Base-by-base conservation (phyloP, 108 stramenopile species). In the Fistulifera solaris region DNA sequence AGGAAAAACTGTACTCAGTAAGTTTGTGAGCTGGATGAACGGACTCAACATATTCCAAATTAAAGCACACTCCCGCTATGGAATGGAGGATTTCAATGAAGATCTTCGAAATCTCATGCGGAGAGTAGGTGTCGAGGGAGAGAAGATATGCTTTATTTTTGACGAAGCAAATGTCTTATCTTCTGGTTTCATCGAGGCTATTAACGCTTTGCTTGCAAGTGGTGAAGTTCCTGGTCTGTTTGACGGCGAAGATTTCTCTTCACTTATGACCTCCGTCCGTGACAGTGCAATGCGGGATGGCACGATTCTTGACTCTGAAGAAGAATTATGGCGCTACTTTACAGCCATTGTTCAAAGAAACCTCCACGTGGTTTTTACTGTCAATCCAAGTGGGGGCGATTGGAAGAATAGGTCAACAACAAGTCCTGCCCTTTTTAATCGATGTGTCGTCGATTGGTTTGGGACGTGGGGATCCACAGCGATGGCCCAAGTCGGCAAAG, bases 211-310 rank as follows among this genome's bases (percentile, higher is more conserved):
- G 23, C 75, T 99, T 24, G 99, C 99, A 0, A 87, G 86, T 50
- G 99, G 99, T 10, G 99, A 99, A 77, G 96, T 99, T 19, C 99
- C 99, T 0, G 99, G 99, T 38, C 81, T 99, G n/a, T 99, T 97
- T 64, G 96, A 98, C 64, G 99, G 95, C 14, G 98, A 99, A 28
- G 99, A 98, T 19, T 89, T 78, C 46, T 81, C 70, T 19, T 76
- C 95, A 10, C 79, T 99, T 13, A 92, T 99, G 77, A 76, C 77
- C 45, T 83, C 85, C 5, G 92, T 85, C 53, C 75, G 96, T 40
- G 95, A 96, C 61, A 87, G 87, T 58, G 78, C 78, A 31, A 77
- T 77, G 7, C 69, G 89, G 27, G 86, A 81, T 58, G 89, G 91
- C 25, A 78, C 87, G 2, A 82, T 86, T 27, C 73, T 88, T 27